Evolutionary conservation across 1,284 basidiomycete genomes (phyloP).

Genomic region (Ganoderma multipileum): DNA sequence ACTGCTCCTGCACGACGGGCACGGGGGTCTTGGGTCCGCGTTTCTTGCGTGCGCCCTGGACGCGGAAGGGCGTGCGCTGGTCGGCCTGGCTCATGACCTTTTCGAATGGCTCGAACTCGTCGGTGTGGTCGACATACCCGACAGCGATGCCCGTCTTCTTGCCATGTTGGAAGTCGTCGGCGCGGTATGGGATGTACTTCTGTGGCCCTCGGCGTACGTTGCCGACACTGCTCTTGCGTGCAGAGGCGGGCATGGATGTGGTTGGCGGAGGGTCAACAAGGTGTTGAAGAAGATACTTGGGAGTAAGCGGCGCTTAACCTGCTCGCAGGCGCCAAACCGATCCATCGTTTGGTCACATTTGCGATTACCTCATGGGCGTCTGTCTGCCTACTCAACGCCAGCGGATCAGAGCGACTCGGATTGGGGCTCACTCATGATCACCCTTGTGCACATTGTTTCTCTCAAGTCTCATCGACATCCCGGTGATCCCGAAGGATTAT

Average conservation of each 20-base stretch:
- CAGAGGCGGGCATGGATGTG: slow-evolving; percentile 40
- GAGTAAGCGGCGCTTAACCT: too few species aligned
- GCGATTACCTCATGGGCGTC: slow-evolving; percentile 7
- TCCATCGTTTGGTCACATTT: slow-evolving; percentile 25
- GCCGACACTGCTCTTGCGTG: slow-evolving; percentile 46
- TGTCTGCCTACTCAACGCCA: neutral
- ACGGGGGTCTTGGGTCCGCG: slow-evolving; percentile 44
- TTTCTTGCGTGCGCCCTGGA: slow-evolving; percentile 49
- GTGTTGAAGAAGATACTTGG: neutral
- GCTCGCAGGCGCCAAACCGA: slow-evolving; percentile 7
- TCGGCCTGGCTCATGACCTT: slow-evolving; percentile 77
- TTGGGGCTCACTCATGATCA: too few species aligned
- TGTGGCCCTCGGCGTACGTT: slow-evolving; percentile 42
- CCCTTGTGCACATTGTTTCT: too few species aligned
- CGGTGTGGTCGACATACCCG: slow-evolving; percentile 71
- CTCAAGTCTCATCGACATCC: too few species aligned
- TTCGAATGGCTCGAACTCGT: slow-evolving; percentile 87
- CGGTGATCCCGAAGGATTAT: too few species aligned
- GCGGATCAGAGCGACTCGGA: too few species aligned
- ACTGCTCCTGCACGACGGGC: slow-evolving; percentile 16
- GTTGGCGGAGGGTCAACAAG: slow-evolving; percentile 6
- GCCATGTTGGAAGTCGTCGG: slow-evolving; percentile 74
- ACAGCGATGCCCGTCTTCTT: slow-evolving; percentile 79
- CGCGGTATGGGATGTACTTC: slow-evolving; percentile 76
- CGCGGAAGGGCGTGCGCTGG: slow-evolving; percentile 63